Evolutionary conservation across 306 rosid genomes (phyloP).

Genomic region (Sicyos edulis): DNA sequence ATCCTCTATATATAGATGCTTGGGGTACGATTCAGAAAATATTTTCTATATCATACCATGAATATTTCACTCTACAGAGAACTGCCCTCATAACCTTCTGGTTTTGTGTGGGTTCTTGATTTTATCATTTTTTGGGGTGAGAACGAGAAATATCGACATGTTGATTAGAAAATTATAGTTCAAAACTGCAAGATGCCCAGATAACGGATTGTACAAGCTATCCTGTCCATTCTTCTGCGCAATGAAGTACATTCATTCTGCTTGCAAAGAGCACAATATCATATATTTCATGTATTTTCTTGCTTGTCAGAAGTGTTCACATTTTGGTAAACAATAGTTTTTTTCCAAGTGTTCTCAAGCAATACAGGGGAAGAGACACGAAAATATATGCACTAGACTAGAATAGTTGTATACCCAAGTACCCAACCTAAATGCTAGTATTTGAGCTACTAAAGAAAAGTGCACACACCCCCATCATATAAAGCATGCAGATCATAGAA

Average conservation of each 20-base stretch:
- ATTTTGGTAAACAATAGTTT: neutral
- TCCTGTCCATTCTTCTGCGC: neutral
- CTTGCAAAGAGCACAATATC: neutral
- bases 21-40: neutral
- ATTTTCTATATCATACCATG: neutral
- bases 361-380: neutral
- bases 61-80: neutral
- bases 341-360: neutral
- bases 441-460: neutral
- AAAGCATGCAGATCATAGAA: too few relatives aligned
- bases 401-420: neutral
- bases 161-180: neutral
- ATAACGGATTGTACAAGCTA: neutral
- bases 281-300: neutral
- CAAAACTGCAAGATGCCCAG: neutral
- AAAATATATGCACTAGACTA: neutral
- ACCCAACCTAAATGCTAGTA: neutral
- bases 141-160: too few relatives aligned
- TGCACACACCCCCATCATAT: too few relatives aligned
- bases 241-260: neutral
- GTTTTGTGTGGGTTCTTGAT: neutral
- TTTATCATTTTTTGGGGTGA: neutral
- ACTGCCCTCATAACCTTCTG: neutral
- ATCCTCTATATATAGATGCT: neutral
- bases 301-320: constrained; percentile 1